Conservation (phyloP, 805 yeast genomes). For the Dipodascopsis uninucleata region DNA sequence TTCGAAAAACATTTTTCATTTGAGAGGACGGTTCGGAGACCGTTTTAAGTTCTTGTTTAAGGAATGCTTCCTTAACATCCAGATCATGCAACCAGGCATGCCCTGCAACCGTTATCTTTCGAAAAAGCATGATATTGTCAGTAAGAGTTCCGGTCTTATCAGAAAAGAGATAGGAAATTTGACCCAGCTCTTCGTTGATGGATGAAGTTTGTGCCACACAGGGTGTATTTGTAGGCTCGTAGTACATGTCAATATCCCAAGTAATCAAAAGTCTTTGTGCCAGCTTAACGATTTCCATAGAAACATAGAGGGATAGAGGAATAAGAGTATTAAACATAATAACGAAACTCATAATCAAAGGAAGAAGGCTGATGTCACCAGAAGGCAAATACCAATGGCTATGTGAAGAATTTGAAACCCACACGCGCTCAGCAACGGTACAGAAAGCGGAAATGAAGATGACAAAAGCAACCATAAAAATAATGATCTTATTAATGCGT, state of each 20-base stretch:
- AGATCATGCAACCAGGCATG: slow-evolving; percentile 82
- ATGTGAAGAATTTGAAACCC: slow-evolving; percentile 40
- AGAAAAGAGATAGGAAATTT: slow-evolving; percentile 88
- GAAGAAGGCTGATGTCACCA: slow-evolving; percentile 77
- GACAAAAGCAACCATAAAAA: slow-evolving; percentile 84
- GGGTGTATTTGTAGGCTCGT: slow-evolving; percentile 76
- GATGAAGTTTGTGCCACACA: slow-evolving; percentile 95
- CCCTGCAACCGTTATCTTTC: slow-evolving; percentile 85
- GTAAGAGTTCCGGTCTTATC: slow-evolving; percentile 98
- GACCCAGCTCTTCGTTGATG: slow-evolving; percentile 93
- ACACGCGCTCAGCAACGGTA: slow-evolving; percentile 68
- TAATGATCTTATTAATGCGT: slow-evolving; percentile 75
- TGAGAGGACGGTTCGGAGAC: too few relatives aligned
- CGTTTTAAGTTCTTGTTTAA: slow-evolving; percentile 10
- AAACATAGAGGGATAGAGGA: slow-evolving; percentile 89
- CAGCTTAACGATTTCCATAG: slow-evolving; percentile 92
- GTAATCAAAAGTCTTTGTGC: slow-evolving; percentile 78
- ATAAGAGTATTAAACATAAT: slow-evolving; percentile 97
- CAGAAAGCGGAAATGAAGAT: slow-evolving; percentile 70
- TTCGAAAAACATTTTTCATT: too few relatives aligned
- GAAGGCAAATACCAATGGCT: slow-evolving; percentile 69
- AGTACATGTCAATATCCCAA: slow-evolving; percentile 93
- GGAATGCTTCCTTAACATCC: slow-evolving; percentile 43
- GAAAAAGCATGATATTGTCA: slow-evolving; percentile 87
- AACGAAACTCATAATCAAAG: slow-evolving; percentile 90